Base-by-base conservation (phyloP, 78 protist species). In the Diacronema lutheri region DNA sequence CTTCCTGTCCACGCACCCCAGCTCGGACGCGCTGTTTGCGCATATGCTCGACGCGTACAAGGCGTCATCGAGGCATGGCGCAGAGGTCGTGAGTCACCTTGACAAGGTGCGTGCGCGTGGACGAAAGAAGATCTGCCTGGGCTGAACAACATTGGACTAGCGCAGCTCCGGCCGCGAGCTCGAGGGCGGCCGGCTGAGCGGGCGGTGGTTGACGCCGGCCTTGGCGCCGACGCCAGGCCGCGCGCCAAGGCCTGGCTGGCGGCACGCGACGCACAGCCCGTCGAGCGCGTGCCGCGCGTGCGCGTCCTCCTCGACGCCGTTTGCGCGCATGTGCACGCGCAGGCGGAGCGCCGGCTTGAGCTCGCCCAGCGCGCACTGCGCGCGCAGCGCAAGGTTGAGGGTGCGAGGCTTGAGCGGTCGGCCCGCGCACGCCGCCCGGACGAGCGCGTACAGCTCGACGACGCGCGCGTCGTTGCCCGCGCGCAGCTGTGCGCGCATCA, bases 1-100 rank as follows among this genome's bases (percentile, higher is more conserved):
- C 0, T 72, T 96, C 62, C 35, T 86, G 20, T n/a, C 81, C 37
- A 95, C 97, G 37, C 97, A 95, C 56, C 96, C 96, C 60, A 65
- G 83, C 20, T 85, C 94, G 16, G 94, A 91, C 11, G 35, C 3
- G 50, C 7, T 3, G 50, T 44, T 44, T 44, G 50, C 38, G 69
- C 4, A 13, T 1, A 4, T 79, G 20, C 84, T 79, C 44, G 69
- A 12, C 21, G 60, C 84, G 55, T 79, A 79, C 69, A 0, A 1
- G 2, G 12, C 6, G 20, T 6, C n/a, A 0, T 38, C 55, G 25
- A 11, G 0, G 37, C 16, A 60, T 4, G 40, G 38, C 26, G 65
- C 37, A 25, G 55, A 10, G 29, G 65, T 57, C 14, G 16, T 64
- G 41, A 35, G 23, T 0, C 29, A 38, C 29, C 58, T 81, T 14